Conservation (phyloP, 1,284 basidiomycete species). For the Austroboletus niveus region DNA sequence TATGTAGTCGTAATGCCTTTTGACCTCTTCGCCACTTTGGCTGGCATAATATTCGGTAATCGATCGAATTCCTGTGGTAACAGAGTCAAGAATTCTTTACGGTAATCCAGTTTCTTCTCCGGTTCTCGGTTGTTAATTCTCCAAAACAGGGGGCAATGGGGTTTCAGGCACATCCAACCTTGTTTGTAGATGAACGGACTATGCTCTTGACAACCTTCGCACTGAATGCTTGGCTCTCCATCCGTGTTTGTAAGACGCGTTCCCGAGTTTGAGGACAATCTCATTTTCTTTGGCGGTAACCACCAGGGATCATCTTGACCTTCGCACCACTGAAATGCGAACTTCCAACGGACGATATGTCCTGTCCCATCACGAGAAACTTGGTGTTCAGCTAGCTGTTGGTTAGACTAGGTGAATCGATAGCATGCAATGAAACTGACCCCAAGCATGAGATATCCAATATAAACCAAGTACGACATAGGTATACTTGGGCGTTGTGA, state of each 20-base stretch:
- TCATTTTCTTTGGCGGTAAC: slow-evolving; percentile 6
- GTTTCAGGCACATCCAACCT: slow-evolving; percentile 62
- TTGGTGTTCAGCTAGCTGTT: slow-evolving; percentile 59
- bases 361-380: slow-evolving; percentile 43
- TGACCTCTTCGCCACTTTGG: slow-evolving; percentile 15
- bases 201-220: slow-evolving; percentile 34
- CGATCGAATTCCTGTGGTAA: slow-evolving; percentile 21
- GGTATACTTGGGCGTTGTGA: slow-evolving; percentile 47
- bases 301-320: slow-evolving; percentile 50
- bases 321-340: slow-evolving; percentile 77
- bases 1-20: slow-evolving; percentile 47
- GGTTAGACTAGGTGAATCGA: slow-evolving; percentile 16
- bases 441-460: slow-evolving; percentile 68
- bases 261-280: background rate
- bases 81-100: slow-evolving; percentile 45
- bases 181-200: slow-evolving; percentile 54
- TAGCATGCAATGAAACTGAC: slow-evolving; percentile 39
- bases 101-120: slow-evolving; percentile 43
- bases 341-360: slow-evolving; percentile 69
- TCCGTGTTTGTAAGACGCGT: background rate
- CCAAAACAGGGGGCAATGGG: slow-evolving; percentile 59
- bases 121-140: slow-evolving; percentile 18
- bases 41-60: slow-evolving; percentile 35
- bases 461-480: slow-evolving; percentile 77
- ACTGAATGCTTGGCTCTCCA: slow-evolving; percentile 21